Conservation (phyloP, 2,329 filamentous ascomycete genomes). For the Pseudovirgaria hyperparasitica region DNA sequence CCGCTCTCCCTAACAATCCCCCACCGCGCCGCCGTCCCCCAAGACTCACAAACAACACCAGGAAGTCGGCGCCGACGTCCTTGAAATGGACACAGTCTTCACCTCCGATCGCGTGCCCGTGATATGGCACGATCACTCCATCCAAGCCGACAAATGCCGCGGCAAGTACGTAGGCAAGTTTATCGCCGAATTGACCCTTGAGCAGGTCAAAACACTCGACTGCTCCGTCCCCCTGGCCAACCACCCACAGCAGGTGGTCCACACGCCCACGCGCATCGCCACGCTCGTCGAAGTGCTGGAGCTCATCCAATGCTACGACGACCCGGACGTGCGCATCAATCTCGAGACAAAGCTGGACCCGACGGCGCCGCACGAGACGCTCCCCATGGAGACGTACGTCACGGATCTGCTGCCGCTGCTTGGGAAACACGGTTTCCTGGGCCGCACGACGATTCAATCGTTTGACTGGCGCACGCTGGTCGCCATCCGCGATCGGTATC, state of each 20-base stretch:
- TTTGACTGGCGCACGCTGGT: constrained; percentile 13
- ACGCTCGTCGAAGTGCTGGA: constrained; percentile 12
- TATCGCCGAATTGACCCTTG: constrained; percentile 12
- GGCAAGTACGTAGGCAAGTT: constrained; percentile 10
- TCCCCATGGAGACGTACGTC: constrained; percentile 10
- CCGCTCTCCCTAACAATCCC: no score
- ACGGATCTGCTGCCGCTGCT: constrained; percentile 10
- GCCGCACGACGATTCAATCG: constrained; percentile 11
- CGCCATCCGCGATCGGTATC: constrained; percentile 10
- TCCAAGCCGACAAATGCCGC: constrained; percentile 9
- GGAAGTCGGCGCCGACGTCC: constrained; percentile 10
- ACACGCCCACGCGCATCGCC: constrained; percentile 10
- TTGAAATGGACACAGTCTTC: constrained; percentile 14
- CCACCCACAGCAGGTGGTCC: constrained; percentile 6
- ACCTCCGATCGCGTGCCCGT: constrained; percentile 13
- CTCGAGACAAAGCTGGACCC: constrained; percentile 15
- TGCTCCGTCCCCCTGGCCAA: constrained; percentile 9
- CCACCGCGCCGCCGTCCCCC: no score
- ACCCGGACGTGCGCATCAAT: constrained; percentile 10
- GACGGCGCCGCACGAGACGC: constrained; percentile 8
- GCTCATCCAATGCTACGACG: constrained; percentile 12
- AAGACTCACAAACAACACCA: no score
- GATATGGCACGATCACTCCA: constrained; percentile 14
- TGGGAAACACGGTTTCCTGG: constrained; percentile 6
- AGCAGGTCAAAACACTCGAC: constrained; percentile 12